A percentile compares a stretch with the other conserved stretches of the same genome.
phyloP scores from a whole-genome alignment of 2,329 filamentous ascomycete species.

The Phaeosphaeria sp. region DNA sequence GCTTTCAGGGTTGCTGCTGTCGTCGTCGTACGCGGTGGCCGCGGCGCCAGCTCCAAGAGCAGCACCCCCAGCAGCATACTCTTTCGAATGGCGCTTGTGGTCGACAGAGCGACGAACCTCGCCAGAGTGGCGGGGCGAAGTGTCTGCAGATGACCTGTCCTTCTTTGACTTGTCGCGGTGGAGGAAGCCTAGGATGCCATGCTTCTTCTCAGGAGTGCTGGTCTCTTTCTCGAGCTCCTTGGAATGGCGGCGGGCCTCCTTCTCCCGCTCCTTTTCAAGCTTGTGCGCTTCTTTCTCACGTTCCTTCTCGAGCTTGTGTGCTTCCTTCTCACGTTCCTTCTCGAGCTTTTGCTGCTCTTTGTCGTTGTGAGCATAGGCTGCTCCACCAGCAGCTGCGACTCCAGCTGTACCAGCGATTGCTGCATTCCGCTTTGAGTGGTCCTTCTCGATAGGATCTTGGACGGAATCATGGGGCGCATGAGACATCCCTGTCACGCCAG shows the following conservation, averaged over 20 bases:
- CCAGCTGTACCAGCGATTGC: slow-evolving; percentile 30
- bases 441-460: slow-evolving; percentile 20
- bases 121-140: slow-evolving; percentile 22
- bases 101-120: slow-evolving; percentile 13
- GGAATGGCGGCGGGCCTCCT: slow-evolving; percentile 11
- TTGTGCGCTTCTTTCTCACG: slow-evolving; percentile 8
- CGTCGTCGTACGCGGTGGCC: slow-evolving; percentile 24
- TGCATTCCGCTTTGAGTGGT: slow-evolving; percentile 35
- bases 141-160: slow-evolving; percentile 24
- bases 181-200: slow-evolving; percentile 48
- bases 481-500: slow-evolving; percentile 29
- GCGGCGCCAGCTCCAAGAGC: slow-evolving; percentile 26
- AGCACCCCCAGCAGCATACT: slow-evolving; percentile 30
- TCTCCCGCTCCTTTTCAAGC: slow-evolving; percentile 23
- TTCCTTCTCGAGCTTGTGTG: slow-evolving; percentile 25
- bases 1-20: slow-evolving; percentile 19
- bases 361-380: slow-evolving; percentile 31
- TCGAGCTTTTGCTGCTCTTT: slow-evolving; percentile 21
- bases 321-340: slow-evolving; percentile 31
- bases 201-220: slow-evolving; percentile 45
- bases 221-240: slow-evolving; percentile 36
- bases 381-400: slow-evolving; percentile 34
- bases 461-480: slow-evolving; percentile 26
- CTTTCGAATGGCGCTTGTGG: slow-evolving; percentile 26
- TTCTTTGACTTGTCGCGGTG: slow-evolving; percentile 52